Evolutionary conservation across 352 stramenopile genomes (phyloP), one percentile per base, ranked within the genome.

Genomic region (Elongisporangium prolatum): DNA sequence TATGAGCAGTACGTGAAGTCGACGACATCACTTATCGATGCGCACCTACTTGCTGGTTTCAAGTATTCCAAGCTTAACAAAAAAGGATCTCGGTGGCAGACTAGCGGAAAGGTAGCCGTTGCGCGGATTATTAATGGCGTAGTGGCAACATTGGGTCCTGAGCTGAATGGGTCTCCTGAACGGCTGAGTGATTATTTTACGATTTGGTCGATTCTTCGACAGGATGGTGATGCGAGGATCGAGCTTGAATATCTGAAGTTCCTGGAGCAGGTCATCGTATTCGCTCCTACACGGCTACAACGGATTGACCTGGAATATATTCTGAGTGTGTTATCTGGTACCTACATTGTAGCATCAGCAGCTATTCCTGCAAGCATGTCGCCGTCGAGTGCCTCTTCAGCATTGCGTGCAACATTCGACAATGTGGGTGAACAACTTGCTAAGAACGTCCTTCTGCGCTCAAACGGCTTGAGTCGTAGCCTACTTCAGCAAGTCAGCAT

Each of bases 1-100:
- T 90, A 95, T 49, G 84, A 93, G 44, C 86, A 92, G 28, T 95
- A 88, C 59, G 70, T 93, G 28, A 83, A 63, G 54, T 91, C 86
- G 14, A 92, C 82, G 8, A 69, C 78, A 16, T 78, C 75, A 38
- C 72, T 95, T 2, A 80, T 95, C 21, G 78, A 95, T 60, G 69
- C 72, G 2, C 86, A 95, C 56, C 50, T 93, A 3, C 60, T 93
- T 18, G 75, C 83, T 22, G 86, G 86, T 3, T 95, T 95, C 57
- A 65, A 68, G 10, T 89, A 86, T 60, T 89, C 80, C 8, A 87
- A 89, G 53, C 52, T 67, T 6, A 83, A 85, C 59, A 89, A 88
- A 51, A 75, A 73, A 13, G 68, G 67, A 0, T 21, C 83, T 9
- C 54, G 69, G 18, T 87, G 75, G 74, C 64, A 84, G 63, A 72